phyloP scores from a whole-genome alignment of 148 eudicot species.

The Silene uniflora region DNA sequence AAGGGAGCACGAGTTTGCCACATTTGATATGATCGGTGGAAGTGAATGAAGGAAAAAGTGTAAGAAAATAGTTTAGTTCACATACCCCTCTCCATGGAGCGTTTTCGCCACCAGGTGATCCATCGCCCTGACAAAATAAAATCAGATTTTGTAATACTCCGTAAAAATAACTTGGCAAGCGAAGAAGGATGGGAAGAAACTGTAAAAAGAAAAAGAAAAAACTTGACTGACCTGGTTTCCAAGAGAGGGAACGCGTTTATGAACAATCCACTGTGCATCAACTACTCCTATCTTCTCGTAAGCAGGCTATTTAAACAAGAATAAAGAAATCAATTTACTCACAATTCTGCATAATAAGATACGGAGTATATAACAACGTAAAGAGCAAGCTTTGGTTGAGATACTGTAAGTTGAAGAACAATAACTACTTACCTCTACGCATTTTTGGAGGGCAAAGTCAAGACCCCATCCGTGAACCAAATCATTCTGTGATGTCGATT shows the following conservation, averaged over 20 bases:
- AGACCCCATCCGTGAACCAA: conserved; percentile 99
- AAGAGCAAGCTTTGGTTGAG: background rate
- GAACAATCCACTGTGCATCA: conserved; percentile 88
- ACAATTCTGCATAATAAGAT: background rate
- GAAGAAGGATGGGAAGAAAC: background rate
- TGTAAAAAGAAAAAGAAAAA: background rate
- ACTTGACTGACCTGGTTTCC: conserved; percentile 59
- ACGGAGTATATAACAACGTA: background rate
- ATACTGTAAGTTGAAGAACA: background rate
- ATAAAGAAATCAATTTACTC: background rate
- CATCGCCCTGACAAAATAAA: conserved; percentile 27
- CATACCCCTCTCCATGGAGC: conserved; percentile 41
- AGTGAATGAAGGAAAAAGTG: background rate
- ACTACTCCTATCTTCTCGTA: conserved; percentile 87
- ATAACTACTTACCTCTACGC: conserved; percentile 62
- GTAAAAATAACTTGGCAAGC: background rate
- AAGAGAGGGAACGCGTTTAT: conserved; percentile 66
- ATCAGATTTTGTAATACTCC: conserved; percentile 1
- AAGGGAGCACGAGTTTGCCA: background rate
- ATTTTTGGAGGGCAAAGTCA: conserved; percentile 72
- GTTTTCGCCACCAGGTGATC: background rate
- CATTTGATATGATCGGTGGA: no score
- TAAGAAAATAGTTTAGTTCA: background rate
- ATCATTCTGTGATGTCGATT: conserved; percentile 60
- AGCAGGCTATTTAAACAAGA: conserved; percentile 55